Evolutionary conservation across 169 alveolate genomes (phyloP), one percentile per base, ranked within the genome.

Genomic region (Cryptosporidium baileyi): DNA sequence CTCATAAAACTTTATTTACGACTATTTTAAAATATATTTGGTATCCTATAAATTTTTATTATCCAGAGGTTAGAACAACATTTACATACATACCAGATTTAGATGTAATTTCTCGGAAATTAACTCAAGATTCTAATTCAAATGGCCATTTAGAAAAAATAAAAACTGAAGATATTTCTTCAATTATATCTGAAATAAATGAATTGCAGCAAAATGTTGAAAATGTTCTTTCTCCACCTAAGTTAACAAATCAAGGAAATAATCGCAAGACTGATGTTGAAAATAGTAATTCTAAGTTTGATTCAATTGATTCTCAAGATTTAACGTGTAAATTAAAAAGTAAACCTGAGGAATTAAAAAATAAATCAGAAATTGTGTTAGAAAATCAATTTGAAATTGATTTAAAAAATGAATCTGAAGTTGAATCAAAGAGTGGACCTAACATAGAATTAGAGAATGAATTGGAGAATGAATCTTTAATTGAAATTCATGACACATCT

Each of bases 131-230:
- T 8, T 45, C 80, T 19, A 9, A 38, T 1, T 11, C 43, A 43
- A 41, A 32, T 43, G 59, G 30, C n/a, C n/a, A 63, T 3, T 57
- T 24, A 24, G 80, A 63, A 9, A 41, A 63, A 26, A 63, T 22
- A 17, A 38, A 63, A 1, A 63, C 40, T 22, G 80, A 63, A 43
- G 41, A 32, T 15, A 63, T 63, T 41, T 22, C 59, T 15, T 36
- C 80, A 3, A 63, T 40, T 43, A 45, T 63, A 13, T 63, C 80
- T 26, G 59, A 63, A n/a, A 40, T 63, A n/a, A 59, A 59, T 24
- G 67, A 59, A 24, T 9, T 59, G 24, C 67, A 59, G 26, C 26
- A 30, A 9, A n/a, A 32, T 32, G 67, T 59, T 1, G n/a, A n/a
- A 19, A 30, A 59, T 13, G n/a, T n/a, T 30, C 67, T 19, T 28